Percentiles rank a stretch among this genome's conserved stretches.
Evolutionary conservation across 495 filamentous ascomycete species (phyloP).

Genomic region (Neurospora discreta): DNA sequence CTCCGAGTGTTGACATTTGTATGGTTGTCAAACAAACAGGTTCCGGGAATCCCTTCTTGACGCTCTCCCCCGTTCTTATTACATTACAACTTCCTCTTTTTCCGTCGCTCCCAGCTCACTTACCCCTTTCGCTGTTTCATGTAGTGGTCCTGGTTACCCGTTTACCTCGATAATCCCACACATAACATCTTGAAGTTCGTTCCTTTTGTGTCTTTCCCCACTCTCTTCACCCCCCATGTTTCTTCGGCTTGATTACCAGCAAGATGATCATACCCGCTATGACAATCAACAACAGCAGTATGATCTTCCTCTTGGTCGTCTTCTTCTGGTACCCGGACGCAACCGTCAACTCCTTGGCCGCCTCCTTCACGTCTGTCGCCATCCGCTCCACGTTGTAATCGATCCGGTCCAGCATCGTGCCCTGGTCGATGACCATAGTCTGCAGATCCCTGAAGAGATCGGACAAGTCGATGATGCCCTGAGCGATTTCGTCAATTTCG

Average conservation of each 20-base stretch:
- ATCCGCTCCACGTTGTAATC: constrained; percentile 97
- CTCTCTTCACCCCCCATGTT: constrained; percentile 8
- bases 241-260: constrained; percentile 72
- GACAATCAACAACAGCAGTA: constrained; percentile 73
- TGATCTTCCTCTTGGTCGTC: constrained; percentile 81
- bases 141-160: background rate
- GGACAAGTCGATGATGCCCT: constrained; percentile 91
- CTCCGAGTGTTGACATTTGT: background rate
- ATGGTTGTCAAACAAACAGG: background rate
- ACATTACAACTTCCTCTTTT: background rate
- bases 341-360: constrained; percentile 82
- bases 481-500: constrained; percentile 96
- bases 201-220: background rate
- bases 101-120: background rate
- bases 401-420: constrained; percentile 93
- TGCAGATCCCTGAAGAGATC: constrained; percentile 96
- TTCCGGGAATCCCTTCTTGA: background rate
- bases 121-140: background rate
- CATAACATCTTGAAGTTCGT: background rate
- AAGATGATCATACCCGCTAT: constrained; percentile 82
- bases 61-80: background rate
- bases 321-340: constrained; percentile 80
- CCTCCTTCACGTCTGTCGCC: constrained; percentile 77
- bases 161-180: background rate
- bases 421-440: constrained; percentile 95